Percentiles rank a stretch among this genome's conserved stretches.
These are phyloP conservation scores for Beta corolliflora DNA, from an alignment of 179 eudicot genomes.

Conservation along the genomic window DNA sequence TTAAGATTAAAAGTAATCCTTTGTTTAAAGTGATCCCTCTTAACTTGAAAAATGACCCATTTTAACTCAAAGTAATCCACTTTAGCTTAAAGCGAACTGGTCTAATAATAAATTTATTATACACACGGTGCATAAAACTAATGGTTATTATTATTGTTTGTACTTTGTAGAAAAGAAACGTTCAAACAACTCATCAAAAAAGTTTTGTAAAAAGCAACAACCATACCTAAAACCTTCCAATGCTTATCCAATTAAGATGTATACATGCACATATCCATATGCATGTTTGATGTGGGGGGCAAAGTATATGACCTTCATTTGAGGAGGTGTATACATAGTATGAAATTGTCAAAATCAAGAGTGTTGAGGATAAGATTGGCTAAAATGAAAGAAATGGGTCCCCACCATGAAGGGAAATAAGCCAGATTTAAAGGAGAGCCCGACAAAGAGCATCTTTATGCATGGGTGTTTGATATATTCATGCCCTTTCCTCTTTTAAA, in stretches of 20 bases:
- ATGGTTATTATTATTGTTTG: too few species aligned
- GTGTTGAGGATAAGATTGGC: constrained; percentile 30
- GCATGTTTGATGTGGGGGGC: constrained; percentile 12
- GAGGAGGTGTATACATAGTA: constrained; percentile 1
- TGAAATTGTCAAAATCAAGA: constrained; percentile 3
- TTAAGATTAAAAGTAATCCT: too few species aligned
- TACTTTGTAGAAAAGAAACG: neutral
- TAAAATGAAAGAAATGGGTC: neutral
- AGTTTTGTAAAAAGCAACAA: neutral
- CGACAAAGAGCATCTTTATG: constrained; percentile 40
- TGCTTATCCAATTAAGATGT: constrained; percentile 4
- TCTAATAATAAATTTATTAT: too few species aligned
- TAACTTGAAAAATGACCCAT: too few species aligned
- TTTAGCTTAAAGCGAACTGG: too few species aligned
- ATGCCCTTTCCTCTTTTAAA: neutral
- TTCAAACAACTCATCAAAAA: too few species aligned
- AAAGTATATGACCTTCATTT: constrained; percentile 19
- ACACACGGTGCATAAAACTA: too few species aligned
- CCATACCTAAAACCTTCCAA: neutral
- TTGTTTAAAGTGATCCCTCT: too few species aligned
- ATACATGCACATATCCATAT: constrained; percentile 8
- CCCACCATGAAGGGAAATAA: constrained; percentile 19
- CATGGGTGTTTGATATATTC: constrained; percentile 20
- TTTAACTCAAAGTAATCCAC: too few species aligned
- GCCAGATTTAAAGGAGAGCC: constrained; percentile 10